phyloP scores from a whole-genome alignment of 2,329 filamentous ascomycete species.

The Amauroascus niger region DNA sequence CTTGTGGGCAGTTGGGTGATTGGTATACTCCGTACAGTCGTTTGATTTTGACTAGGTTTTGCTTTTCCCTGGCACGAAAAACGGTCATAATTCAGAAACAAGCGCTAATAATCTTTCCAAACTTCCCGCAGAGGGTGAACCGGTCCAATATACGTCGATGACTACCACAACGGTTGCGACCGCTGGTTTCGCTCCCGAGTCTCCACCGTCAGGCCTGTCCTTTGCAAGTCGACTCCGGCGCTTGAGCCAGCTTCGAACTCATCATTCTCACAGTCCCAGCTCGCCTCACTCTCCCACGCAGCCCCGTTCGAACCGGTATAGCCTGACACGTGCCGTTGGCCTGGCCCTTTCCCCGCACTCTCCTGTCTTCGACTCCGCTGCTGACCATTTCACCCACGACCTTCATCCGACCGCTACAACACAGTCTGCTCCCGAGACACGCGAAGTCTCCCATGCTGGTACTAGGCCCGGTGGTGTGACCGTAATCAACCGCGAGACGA shows the following conservation, averaged over 20 bases:
- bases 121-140: neutral
- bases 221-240: constrained; percentile 25
- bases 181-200: constrained; percentile 4
- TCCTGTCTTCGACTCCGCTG: constrained; percentile 20
- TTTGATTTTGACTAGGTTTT: neutral
- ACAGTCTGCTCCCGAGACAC: constrained; percentile 21
- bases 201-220: constrained; percentile 8
- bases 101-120: neutral
- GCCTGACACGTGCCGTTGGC: constrained; percentile 31
- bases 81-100: neutral
- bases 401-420: constrained; percentile 3
- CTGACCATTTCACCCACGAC: constrained; percentile 1
- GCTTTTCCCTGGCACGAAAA: neutral
- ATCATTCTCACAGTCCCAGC: constrained; percentile 21
- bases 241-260: constrained; percentile 34
- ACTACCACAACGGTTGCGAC: constrained; percentile 7
- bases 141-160: neutral
- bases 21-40: too few relatives aligned
- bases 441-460: neutral
- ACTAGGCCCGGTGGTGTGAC: constrained; percentile 18
- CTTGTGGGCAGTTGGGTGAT: too few relatives aligned
- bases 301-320: constrained; percentile 28
- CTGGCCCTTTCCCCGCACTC: constrained; percentile 20
- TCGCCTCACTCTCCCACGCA: constrained; percentile 16
- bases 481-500: constrained; percentile 10